phyloP scores from a whole-genome alignment of 2,329 filamentous ascomycete genomes.

The Arthrobotrys iridis region DNA sequence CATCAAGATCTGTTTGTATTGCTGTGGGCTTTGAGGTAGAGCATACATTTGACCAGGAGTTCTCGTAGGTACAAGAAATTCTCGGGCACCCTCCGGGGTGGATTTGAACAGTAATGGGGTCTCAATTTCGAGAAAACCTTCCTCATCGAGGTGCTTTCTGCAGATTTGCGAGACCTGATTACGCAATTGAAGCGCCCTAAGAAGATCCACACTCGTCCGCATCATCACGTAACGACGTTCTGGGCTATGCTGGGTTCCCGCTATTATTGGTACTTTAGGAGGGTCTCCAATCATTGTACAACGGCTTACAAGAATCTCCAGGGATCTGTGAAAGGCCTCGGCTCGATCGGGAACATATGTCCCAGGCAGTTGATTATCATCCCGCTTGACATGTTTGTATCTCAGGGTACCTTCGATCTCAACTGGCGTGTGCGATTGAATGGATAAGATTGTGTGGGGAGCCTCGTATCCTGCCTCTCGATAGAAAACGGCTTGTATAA shows the following conservation, averaged over 20 bases:
- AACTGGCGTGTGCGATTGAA: conserved; percentile 40
- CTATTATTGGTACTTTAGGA: conserved; percentile 65
- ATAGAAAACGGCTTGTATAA: conserved; percentile 21
- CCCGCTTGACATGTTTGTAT: neutral
- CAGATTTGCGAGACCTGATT: conserved; percentile 68
- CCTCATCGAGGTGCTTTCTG: conserved; percentile 67
- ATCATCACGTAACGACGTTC: conserved; percentile 85
- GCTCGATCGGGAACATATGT: neutral
- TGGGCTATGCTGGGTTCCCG: conserved; percentile 73
- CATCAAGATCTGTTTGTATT: conserved; percentile 99
- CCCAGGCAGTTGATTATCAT: neutral
- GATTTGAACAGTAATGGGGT: conserved; percentile 97
- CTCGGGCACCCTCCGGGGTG: conserved; percentile 91
- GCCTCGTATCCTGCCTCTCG: neutral
- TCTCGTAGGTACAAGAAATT: conserved; percentile 91
- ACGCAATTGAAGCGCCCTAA: conserved; percentile 76
- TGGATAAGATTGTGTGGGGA: neutral
- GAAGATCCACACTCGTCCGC: conserved; percentile 75
- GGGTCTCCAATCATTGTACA: conserved; percentile 17
- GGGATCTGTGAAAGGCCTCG: neutral
- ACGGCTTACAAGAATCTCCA: conserved; percentile 11
- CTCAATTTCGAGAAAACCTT: conserved; percentile 80
- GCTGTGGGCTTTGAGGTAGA: conserved; percentile 93
- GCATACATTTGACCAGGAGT: conserved; percentile 80
- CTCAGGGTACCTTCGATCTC: conserved; percentile 36